Conservation (phyloP, 2,329 filamentous ascomycete species). For the Scleromitrula shiraiana region DNA sequence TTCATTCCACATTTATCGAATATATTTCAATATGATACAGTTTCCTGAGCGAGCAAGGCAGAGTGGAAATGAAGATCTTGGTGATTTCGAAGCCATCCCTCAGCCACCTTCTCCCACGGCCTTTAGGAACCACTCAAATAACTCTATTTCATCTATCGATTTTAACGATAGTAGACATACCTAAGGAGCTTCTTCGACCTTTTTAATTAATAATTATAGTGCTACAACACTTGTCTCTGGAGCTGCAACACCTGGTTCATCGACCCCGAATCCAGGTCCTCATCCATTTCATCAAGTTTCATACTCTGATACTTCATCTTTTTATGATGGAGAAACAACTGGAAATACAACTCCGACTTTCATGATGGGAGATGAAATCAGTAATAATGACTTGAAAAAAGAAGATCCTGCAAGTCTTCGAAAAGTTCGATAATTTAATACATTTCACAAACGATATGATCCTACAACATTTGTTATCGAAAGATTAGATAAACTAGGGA, state of each 20-base stretch:
- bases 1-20: neutral
- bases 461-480: slow-evolving; percentile 12
- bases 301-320: slow-evolving; percentile 6
- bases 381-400: slow-evolving; percentile 2
- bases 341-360: slow-evolving; percentile 3
- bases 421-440: slow-evolving; percentile 5
- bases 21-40: slow-evolving; percentile 2
- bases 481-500: no score
- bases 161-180: neutral
- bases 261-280: neutral
- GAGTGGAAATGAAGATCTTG: neutral
- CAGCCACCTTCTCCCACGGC: neutral
- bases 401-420: neutral
- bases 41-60: slow-evolving; percentile 4
- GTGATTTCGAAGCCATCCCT: slow-evolving; percentile 4
- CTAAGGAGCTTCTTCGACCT: neutral
- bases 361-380: neutral
- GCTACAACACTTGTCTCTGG: neutral
- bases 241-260: neutral
- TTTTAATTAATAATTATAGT: slow-evolving; percentile 3
- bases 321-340: slow-evolving; percentile 6
- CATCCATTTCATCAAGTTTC: neutral
- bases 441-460: neutral
- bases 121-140: neutral
- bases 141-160: slow-evolving; percentile 1